phyloP scores from a whole-genome alignment of 495 filamentous ascomycete species.

The Penicillium cataractarum region DNA sequence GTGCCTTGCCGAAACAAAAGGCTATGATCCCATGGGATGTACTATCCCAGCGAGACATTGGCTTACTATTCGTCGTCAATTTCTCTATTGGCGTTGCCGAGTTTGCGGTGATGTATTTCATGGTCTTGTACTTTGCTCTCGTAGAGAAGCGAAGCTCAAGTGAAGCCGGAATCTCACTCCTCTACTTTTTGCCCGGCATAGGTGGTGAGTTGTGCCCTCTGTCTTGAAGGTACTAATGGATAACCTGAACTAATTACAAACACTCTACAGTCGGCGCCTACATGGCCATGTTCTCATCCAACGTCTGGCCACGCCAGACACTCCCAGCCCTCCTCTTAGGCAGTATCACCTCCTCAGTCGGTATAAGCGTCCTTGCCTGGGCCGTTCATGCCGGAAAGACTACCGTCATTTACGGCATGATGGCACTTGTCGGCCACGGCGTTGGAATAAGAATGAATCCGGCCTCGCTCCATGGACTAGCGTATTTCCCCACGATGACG shows the following conservation, averaged over 20 bases:
- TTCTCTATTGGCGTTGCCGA: slow-evolving; percentile 52
- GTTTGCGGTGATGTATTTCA: slow-evolving; percentile 62
- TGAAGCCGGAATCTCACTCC: slow-evolving; percentile 52
- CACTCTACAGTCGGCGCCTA: slow-evolving; percentile 48
- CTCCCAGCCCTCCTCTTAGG: slow-evolving; percentile 54
- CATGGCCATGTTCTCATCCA: slow-evolving; percentile 56
- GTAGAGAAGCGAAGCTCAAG: slow-evolving; percentile 50
- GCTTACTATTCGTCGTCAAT: slow-evolving; percentile 56
- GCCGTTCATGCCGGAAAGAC: slow-evolving; percentile 45
- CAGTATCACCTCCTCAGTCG: slow-evolving; percentile 50
- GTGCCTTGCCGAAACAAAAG: slow-evolving; percentile 49
- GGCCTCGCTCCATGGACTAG: slow-evolving; percentile 53
- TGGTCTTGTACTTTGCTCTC: slow-evolving; percentile 61
- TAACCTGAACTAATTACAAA: neutral
- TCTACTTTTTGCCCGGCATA: slow-evolving; percentile 52
- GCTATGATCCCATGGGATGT: slow-evolving; percentile 62
- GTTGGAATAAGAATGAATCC: slow-evolving; percentile 57
- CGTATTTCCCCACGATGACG: slow-evolving; percentile 55
- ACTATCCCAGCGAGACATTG: slow-evolving; percentile 52
- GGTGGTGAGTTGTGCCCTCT: slow-evolving; percentile 27
- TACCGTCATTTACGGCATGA: slow-evolving; percentile 58
- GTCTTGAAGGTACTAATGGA: neutral
- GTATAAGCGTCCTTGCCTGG: slow-evolving; percentile 49
- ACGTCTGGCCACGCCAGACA: slow-evolving; percentile 59
- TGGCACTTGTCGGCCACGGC: slow-evolving; percentile 60